These are phyloP conservation scores for Eutypella sp. DNA, from an alignment of 2,329 filamentous ascomycete species.

Conservation along the genomic window DNA sequence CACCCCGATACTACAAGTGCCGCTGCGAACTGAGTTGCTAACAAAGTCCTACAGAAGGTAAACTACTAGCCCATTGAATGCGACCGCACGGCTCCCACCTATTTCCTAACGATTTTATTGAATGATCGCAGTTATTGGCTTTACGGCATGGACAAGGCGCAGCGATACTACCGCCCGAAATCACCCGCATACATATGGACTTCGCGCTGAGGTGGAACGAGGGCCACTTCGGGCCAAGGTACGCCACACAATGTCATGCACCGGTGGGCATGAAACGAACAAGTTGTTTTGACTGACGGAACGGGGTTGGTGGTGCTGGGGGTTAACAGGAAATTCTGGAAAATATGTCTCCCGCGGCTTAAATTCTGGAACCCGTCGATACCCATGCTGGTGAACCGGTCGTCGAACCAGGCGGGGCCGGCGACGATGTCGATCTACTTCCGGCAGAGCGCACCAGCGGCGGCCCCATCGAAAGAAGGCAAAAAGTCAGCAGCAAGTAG, in stretches of 20 bases:
- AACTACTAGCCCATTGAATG: conserved; percentile 2
- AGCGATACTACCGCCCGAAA: conserved; percentile 69
- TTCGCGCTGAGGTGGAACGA: conserved; percentile 58
- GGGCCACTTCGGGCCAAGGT: conserved; percentile 72
- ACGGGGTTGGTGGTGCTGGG: too few relatives aligned
- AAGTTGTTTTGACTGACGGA: too few relatives aligned
- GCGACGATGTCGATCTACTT: conserved; percentile 65
- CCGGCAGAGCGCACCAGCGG: conserved; percentile 31
- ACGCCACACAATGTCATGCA: too few relatives aligned
- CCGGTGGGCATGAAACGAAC: too few relatives aligned
- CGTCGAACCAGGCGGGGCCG: conserved; percentile 47
- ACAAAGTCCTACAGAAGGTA: conserved; percentile 25
- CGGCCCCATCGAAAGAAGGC: conserved; percentile 12
- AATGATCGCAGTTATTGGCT: conserved; percentile 21
- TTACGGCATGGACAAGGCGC: conserved; percentile 80
- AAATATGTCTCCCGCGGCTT: conserved; percentile 71
- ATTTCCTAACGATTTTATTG: background rate
- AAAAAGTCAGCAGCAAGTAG: conserved; percentile 11
- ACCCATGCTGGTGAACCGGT: conserved; percentile 76
- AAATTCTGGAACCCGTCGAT: conserved; percentile 92
- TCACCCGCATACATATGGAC: conserved; percentile 70
- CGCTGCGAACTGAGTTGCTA: conserved; percentile 13
- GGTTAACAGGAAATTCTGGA: conserved; percentile 84
- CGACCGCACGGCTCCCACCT: background rate
- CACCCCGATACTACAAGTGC: too few relatives aligned